Conservation (phyloP, 2,329 filamentous ascomycete genomes). For the Pseudodiploospora longispora region DNA sequence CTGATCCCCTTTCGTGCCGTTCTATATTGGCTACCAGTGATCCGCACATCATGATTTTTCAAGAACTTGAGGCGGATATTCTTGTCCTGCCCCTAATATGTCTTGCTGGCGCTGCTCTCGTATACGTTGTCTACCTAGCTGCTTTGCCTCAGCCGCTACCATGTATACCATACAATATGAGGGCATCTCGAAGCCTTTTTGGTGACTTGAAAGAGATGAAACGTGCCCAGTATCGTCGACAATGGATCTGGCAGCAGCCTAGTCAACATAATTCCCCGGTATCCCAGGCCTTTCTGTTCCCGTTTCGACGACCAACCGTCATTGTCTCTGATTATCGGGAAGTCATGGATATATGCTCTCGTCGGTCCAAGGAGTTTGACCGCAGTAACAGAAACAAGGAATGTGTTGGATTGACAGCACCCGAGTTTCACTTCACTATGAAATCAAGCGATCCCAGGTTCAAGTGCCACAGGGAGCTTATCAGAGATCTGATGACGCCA, state of each 20-base stretch:
- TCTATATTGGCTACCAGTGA: no score
- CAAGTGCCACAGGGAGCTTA: conserved; percentile 23
- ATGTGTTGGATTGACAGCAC: conserved; percentile 15
- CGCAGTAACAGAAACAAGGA: conserved; percentile 18
- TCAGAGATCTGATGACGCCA: conserved; percentile 29
- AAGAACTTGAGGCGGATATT: background rate
- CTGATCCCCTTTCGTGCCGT: no score
- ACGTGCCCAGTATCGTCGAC: conserved; percentile 13
- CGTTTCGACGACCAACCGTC: conserved; percentile 22
- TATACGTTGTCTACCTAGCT: conserved; percentile 6
- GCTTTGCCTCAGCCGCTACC: conserved; percentile 16
- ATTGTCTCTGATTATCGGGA: conserved; percentile 26
- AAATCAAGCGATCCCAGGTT: conserved; percentile 21
- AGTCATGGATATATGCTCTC: conserved; percentile 23
- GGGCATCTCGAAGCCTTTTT: conserved; percentile 11
- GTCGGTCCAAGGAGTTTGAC: conserved; percentile 25
- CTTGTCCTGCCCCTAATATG: background rate
- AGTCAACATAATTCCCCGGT: conserved; percentile 19
- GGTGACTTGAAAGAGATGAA: conserved; percentile 16
- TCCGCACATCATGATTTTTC: background rate
- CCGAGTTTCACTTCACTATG: conserved; percentile 26
- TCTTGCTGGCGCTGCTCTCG: background rate
- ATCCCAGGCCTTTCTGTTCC: conserved; percentile 25
- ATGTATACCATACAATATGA: conserved; percentile 19
- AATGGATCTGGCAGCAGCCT: conserved; percentile 20